phyloP scores from a whole-genome alignment of 345 rosid species.

The Dipteronia sinensis region DNA sequence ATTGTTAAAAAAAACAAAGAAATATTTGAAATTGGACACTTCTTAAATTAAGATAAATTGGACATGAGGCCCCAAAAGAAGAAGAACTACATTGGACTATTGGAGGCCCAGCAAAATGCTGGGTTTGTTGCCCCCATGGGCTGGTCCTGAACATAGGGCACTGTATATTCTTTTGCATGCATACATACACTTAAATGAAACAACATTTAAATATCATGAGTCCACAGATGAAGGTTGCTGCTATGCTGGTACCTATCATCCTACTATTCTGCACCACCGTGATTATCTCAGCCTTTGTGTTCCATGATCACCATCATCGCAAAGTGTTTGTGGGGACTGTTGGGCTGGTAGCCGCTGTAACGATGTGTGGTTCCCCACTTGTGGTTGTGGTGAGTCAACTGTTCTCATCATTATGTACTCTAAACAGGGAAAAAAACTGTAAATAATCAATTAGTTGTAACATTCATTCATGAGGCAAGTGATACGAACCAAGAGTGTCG shows the following conservation, averaged over 20 bases:
- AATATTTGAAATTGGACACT: too few relatives aligned
- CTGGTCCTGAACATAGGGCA: too few relatives aligned
- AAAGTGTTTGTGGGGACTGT: slow-evolving; percentile 68
- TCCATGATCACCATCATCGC: slow-evolving; percentile 69
- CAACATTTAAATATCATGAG: not conserved
- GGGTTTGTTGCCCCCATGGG: too few relatives aligned
- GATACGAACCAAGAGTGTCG: slow-evolving; percentile 74
- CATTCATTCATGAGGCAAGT: slow-evolving; percentile 42
- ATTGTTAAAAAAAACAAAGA: too few relatives aligned
- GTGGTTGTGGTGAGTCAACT: slow-evolving; percentile 60
- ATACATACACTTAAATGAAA: slow-evolving; percentile 1
- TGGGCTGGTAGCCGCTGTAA: slow-evolving; percentile 57
- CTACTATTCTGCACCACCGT: slow-evolving; percentile 37
- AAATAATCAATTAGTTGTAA: not conserved
- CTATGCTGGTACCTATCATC: slow-evolving; percentile 35
- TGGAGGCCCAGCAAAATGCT: too few relatives aligned
- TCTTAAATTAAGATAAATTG: too few relatives aligned
- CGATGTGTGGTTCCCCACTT: slow-evolving; percentile 80
- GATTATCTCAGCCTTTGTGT: slow-evolving; percentile 41
- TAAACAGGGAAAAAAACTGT: not conserved
- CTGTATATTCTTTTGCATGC: not conserved
- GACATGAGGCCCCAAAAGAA: too few relatives aligned
- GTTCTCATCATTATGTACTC: not conserved
- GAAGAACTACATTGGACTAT: too few relatives aligned
- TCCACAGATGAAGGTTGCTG: slow-evolving; percentile 60